phyloP scores from a whole-genome alignment of 352 stramenopile species.

The Globisporangium paroecandrum region DNA sequence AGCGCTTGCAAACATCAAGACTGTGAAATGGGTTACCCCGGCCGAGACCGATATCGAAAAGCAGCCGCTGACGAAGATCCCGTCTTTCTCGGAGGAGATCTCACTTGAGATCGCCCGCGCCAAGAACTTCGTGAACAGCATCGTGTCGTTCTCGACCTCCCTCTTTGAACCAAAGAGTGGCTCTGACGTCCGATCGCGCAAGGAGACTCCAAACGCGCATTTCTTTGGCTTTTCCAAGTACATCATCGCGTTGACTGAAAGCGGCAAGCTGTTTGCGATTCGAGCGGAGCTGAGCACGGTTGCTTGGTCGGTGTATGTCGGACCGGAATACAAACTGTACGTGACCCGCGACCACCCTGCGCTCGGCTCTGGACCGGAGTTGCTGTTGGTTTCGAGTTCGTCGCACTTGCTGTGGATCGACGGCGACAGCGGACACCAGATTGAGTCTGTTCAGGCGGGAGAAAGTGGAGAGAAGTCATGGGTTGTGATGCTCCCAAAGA shows the following conservation, averaged over 20 bases:
- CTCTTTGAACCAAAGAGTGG: slow-evolving; percentile 44
- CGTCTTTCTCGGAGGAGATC: slow-evolving; percentile 70
- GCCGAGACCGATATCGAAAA: slow-evolving; percentile 78
- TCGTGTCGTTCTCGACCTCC: slow-evolving; percentile 44
- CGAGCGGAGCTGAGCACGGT: slow-evolving; percentile 70
- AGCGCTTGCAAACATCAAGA: slow-evolving; percentile 68
- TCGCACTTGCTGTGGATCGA: slow-evolving; percentile 69
- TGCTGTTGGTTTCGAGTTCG: slow-evolving; percentile 63
- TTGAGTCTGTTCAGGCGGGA: slow-evolving; percentile 33
- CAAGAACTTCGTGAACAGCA: slow-evolving; percentile 42
- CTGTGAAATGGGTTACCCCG: slow-evolving; percentile 75
- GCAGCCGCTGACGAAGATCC: slow-evolving; percentile 63
- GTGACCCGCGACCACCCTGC: slow-evolving; percentile 78
- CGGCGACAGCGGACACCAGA: slow-evolving; percentile 51
- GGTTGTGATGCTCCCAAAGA: slow-evolving; percentile 73
- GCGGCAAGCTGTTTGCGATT: slow-evolving; percentile 78
- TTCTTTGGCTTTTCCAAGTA: slow-evolving; percentile 86
- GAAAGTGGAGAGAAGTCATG: slow-evolving; percentile 28
- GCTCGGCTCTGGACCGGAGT: slow-evolving; percentile 62
- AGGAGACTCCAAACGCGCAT: slow-evolving; percentile 62
- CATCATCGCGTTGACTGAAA: slow-evolving; percentile 68
- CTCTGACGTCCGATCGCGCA: slow-evolving; percentile 32
- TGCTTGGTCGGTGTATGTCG: slow-evolving; percentile 68
- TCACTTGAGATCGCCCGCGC: slow-evolving; percentile 53
- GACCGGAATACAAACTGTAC: slow-evolving; percentile 65